Evolutionary conservation across 768 basidiomycete species (phyloP), one percentile per base, ranked within the genome.

Genomic region (Coprinopsis cinerea): DNA sequence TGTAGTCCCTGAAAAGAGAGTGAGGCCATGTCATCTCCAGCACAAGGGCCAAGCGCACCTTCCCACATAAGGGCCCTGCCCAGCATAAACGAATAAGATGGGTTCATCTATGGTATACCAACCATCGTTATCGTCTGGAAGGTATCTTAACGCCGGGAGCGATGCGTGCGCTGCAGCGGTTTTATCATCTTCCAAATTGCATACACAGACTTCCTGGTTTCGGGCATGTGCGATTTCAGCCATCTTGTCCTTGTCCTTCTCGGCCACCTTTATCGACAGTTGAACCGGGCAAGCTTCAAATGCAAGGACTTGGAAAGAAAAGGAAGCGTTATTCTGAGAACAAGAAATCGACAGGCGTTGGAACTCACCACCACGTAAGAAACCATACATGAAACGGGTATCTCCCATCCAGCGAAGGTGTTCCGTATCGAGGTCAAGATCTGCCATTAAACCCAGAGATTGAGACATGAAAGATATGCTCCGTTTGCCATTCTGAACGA

Each of bases 341-440:
- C 32, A 24, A 27, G 9, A 13, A 32, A 44, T 25, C 34, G 26
- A 40, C 28, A 47, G 23, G 1, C 46, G 34, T 13, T 20, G 28
- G 20, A 5, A 61, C 81, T 53, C 60, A 88, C 88, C 58, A 63
- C 84, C 88, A 44, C 79, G 73, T 2, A 93, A 60, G 59, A 80
- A 79, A 7, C 92, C 92, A 51, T 78, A 68, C 25, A 84, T 62
- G 63, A 94, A 94, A 7, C 92, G 83, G 11, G 75, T 69, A 58
- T 85, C 85, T 9, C 92, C 92, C 83, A 94, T 83, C 84, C 87
- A 92, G 7, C 90, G 78, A 35, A 93, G 65, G 57, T 88, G 69
- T 52, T 93, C 91, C 1, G 92, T 94, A 48, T 85, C 85, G 39
- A 88, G 66, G 65, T 92, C 91, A 34, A 91, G 52, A 54, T 93